These are phyloP conservation scores for Aspergillus steynii DNA, from an alignment of 495 filamentous ascomycete genomes.

Conservation along the genomic window DNA sequence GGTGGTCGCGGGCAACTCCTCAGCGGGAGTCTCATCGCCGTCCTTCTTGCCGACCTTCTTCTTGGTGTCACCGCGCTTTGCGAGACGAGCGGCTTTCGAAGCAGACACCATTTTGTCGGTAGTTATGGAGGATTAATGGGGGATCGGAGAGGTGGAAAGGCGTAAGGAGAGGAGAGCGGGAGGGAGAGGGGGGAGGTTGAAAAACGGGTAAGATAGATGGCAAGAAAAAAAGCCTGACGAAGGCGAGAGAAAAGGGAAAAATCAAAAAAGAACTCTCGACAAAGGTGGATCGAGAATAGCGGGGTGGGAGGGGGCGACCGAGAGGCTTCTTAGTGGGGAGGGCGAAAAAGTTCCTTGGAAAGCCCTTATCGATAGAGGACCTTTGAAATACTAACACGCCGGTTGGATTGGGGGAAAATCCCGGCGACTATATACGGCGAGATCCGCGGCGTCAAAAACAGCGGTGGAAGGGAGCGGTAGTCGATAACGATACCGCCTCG, in stretches of 20 bases:
- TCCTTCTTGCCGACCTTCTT: conserved; percentile 70
- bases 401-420: conserved; percentile 8
- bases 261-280: conserved; percentile 34
- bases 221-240: conserved; percentile 28
- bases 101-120: conserved; percentile 69
- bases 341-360: conserved; percentile 24
- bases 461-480: neutral
- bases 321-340: conserved; percentile 32
- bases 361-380: conserved; percentile 49
- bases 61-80: conserved; percentile 76
- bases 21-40: conserved; percentile 63
- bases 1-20: conserved; percentile 68
- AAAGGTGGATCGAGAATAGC: conserved; percentile 42
- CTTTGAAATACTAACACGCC: conserved; percentile 19
- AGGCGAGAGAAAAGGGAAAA: conserved; percentile 31
- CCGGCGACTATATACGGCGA: neutral
- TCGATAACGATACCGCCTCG: neutral
- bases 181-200: conserved; percentile 11
- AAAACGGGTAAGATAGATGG: conserved; percentile 13
- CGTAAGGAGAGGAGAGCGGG: conserved; percentile 10
- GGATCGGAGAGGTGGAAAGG: conserved; percentile 6
- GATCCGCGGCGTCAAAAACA: neutral
- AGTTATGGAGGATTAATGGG: conserved; percentile 12
- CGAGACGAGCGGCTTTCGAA: conserved; percentile 96
- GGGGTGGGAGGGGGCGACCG: conserved; percentile 40